Evolutionary conservation across 2,329 filamentous ascomycete species (phyloP).

Genomic region (Neofusicoccum ribis): DNA sequence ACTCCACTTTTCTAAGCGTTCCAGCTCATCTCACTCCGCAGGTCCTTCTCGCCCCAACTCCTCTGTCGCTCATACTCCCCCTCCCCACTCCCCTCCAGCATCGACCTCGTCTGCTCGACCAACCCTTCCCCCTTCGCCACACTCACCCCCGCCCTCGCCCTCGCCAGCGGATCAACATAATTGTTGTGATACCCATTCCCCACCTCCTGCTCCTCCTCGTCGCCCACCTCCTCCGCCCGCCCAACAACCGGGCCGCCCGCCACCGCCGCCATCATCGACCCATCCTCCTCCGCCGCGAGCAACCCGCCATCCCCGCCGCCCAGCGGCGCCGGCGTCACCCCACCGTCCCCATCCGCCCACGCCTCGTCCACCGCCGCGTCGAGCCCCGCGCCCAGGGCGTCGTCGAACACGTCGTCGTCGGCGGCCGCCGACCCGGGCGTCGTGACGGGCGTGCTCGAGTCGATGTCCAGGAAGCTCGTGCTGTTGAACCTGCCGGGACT

Average conservation of each 20-base stretch:
- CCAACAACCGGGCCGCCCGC: no score
- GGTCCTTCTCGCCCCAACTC: not conserved
- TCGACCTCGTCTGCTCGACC: not conserved
- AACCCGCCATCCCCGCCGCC: no score
- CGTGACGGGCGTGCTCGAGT: not conserved
- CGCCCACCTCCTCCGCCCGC: not conserved
- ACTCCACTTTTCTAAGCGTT: not conserved
- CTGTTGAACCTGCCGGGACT: no score
- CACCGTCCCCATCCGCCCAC: not conserved
- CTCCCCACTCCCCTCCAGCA: not conserved
- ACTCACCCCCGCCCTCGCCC: conserved; percentile 9
- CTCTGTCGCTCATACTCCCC: not conserved
- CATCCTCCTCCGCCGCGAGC: no score
- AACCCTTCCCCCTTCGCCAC: conserved; percentile 11
- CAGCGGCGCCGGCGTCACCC: no score
- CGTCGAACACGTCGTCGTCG: not conserved
- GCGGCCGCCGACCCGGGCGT: not conserved
- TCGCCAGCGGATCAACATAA: not conserved
- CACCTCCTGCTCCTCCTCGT: not conserved
- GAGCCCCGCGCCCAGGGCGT: no score
- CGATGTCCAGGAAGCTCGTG: conserved; percentile 6
- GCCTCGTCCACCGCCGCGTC: not conserved
- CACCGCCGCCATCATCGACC: no score
- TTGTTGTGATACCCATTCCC: not conserved
- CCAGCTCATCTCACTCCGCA: not conserved